Percentiles rank a stretch among this genome's conserved stretches.
Evolutionary conservation across 192 early-diverging fungal species (phyloP).

Genomic region (Coemansia sp.): DNA sequence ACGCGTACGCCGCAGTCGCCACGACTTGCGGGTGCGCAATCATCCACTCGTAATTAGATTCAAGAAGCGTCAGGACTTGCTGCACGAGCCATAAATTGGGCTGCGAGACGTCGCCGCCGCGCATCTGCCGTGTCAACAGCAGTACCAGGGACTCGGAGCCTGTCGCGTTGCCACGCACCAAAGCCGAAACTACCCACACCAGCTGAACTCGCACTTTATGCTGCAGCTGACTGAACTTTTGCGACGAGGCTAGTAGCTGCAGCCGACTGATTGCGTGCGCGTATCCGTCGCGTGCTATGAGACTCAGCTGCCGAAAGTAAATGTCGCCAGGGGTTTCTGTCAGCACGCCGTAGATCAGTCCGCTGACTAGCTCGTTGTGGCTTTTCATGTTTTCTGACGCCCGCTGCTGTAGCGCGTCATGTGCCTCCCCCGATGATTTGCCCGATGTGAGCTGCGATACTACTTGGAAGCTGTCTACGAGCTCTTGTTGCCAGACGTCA

Average conservation of each 20-base stretch:
- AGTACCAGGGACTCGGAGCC: constrained; percentile 61
- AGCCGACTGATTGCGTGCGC: constrained; percentile 44
- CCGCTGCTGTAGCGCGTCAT: constrained; percentile 62
- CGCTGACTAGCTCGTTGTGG: constrained; percentile 60
- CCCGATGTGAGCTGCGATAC: constrained; percentile 36
- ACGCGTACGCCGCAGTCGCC: constrained; percentile 49
- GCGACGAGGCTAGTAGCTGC: constrained; percentile 30
- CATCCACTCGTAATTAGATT: constrained; percentile 51
- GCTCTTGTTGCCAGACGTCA: constrained; percentile 58
- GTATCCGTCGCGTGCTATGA: constrained; percentile 69
- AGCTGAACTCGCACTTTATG: constrained; percentile 55
- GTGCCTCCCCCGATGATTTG: constrained; percentile 61
- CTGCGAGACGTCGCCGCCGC: constrained; percentile 59
- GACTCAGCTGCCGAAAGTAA: constrained; percentile 61
- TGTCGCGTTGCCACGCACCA: constrained; percentile 56
- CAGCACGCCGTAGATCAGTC: constrained; percentile 63
- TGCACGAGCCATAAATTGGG: constrained; percentile 57
- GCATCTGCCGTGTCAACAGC: constrained; percentile 62
- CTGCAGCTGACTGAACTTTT: constrained; percentile 43
- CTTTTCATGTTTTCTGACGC: constrained; percentile 58
- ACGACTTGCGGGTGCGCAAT: constrained; percentile 24
- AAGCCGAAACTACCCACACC: constrained; percentile 63
- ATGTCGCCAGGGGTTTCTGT: constrained; percentile 44
- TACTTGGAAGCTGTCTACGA: constrained; percentile 27
- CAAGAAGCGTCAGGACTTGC: constrained; percentile 54